Base-by-base conservation (phyloP, 495 filamentous ascomycete species). In the Sporormia fimetaria region DNA sequence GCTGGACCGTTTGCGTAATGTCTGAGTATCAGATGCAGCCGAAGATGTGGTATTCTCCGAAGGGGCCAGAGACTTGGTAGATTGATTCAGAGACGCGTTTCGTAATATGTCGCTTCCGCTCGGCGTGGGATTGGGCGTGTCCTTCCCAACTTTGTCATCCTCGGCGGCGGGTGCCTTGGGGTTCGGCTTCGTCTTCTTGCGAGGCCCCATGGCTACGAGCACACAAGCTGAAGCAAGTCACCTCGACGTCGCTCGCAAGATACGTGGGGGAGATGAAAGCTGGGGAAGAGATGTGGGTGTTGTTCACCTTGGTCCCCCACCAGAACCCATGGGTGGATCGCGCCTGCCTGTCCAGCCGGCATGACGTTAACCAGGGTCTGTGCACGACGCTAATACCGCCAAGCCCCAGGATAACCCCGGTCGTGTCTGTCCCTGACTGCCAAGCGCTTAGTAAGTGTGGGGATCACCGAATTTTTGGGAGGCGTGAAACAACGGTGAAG, bases 111-210 rank as follows among this genome's bases (percentile, higher is more conserved):
- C 30, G 20, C 25, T 44, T 10, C 8, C n/a, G 10, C 16, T 21
- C 9, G 41, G 51, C 10, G 37, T 34, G n/a, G n/a, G n/a, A 15
- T 9, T 33, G 6, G 22, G 16, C 1, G 49, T 3, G 22, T 20
- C 7, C 15, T 8, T 33, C 9, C 39, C 1, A 22, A 23, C 3
- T 8, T 8, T 27, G 6, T 12, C 26, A 3, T 29, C 18, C 25
- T n/a, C 30, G 17, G 25, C 40, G 21, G 36, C 46, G 16, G 49
- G 29, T 16, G 50, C 51, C 46, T 55, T 34, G 34, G 40, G 32
- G 39, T 58, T 61, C 6, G 59, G 43, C 42, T 58, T 59, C 27
- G 51, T 48, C 46, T 61, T 64, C 55, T 61, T 64, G 24, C 52
- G 55, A 17, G 57, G 53, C 30, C 49, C 48, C 54, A 59, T 59